Percentiles rank a stretch among this genome's conserved stretches.
Evolutionary conservation across 352 stramenopile species (phyloP).

Genomic region (Phytophthora ohioensis): DNA sequence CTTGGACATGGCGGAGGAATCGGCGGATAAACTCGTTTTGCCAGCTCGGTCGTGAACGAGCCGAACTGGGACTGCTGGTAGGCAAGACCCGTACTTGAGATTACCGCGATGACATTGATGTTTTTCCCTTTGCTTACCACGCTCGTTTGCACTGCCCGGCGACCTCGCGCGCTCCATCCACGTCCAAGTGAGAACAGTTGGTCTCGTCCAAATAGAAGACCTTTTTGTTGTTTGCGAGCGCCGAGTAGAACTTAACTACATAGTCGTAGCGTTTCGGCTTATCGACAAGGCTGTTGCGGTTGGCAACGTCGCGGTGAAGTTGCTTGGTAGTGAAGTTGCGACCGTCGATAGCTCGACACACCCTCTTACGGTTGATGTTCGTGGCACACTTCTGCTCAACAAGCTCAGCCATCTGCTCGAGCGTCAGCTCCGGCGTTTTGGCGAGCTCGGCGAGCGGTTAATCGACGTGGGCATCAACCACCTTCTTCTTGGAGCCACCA

Average conservation of each 20-base stretch:
- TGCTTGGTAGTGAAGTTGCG: not conserved
- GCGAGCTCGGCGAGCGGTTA: not conserved
- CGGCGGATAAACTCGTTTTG: slow-evolving; percentile 7
- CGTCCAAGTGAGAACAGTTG: too few species aligned
- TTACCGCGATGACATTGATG: too few species aligned
- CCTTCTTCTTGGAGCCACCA: not conserved
- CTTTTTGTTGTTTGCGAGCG: not conserved
- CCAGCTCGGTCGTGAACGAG: not conserved
- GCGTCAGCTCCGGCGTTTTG: not conserved
- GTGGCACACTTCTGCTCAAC: slow-evolving; percentile 2
- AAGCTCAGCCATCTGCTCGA: not conserved
- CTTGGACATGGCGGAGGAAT: not conserved
- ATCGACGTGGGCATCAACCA: not conserved
- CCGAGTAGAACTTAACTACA: not conserved
- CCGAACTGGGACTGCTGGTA: too few species aligned
- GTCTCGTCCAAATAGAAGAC: too few species aligned
- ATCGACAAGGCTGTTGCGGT: too few species aligned
- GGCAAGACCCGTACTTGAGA: too few species aligned
- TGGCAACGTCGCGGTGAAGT: too few species aligned
- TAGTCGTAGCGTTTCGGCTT: not conserved
- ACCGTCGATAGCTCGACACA: not conserved
- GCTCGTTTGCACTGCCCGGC: too few species aligned
- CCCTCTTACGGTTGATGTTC: not conserved
- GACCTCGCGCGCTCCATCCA: too few species aligned
- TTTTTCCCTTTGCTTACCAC: too few species aligned